Conservation (phyloP, 2,329 filamentous ascomycete genomes). For the Pestalotiopsis sp. region DNA sequence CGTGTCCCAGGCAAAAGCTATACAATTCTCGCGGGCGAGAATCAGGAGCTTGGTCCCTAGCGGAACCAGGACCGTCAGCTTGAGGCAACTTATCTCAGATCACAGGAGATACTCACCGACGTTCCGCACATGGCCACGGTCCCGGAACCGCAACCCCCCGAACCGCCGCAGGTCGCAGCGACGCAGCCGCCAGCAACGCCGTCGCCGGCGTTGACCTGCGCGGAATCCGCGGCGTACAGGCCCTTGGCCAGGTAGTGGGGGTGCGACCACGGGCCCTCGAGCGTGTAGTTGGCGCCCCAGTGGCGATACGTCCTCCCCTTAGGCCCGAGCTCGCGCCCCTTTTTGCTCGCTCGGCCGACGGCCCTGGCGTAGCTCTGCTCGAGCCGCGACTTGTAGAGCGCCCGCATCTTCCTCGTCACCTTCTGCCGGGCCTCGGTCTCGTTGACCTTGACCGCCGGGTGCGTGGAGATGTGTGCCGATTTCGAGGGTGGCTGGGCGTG, state of each 20-base stretch:
- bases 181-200: background rate
- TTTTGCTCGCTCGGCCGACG: slow-evolving; percentile 3
- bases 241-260: background rate
- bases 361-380: slow-evolving; percentile 8
- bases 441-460: slow-evolving; percentile 6
- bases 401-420: slow-evolving; percentile 1
- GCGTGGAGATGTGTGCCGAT: background rate
- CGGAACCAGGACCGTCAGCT: background rate
- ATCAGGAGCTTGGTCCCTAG: background rate
- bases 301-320: background rate
- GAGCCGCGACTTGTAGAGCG: slow-evolving; percentile 6
- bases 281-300: background rate
- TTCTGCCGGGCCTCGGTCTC: slow-evolving; percentile 4
- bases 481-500: background rate
- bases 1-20: too few relatives aligned
- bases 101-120: background rate
- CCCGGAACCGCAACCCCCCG: background rate
- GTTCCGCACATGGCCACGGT: slow-evolving; percentile 1
- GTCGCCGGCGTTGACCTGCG: slow-evolving; percentile 3
- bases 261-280: slow-evolving; percentile 2
- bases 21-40: background rate
- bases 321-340: slow-evolving; percentile 5
- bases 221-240: background rate
- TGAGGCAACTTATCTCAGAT: background rate
- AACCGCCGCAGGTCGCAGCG: background rate